Percentiles rank a stretch among this genome's conserved stretches.
phyloP scores from a whole-genome alignment of 2,329 filamentous ascomycete genomes.

The Phyllosticta citribraziliensis region DNA sequence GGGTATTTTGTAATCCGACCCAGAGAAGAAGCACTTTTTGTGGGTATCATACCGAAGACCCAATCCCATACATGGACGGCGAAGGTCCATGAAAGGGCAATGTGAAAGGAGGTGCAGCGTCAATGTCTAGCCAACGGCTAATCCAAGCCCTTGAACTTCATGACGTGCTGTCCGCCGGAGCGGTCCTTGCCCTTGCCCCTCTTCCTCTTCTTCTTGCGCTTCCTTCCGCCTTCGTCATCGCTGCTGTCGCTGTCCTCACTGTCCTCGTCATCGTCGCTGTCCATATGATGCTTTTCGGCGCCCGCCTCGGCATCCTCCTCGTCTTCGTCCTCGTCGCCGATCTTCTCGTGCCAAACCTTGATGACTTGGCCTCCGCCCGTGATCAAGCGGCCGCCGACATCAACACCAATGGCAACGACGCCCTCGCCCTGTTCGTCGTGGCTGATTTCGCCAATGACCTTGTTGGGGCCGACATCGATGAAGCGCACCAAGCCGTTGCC shows the following conservation, averaged over 20 bases:
- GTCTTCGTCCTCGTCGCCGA: constrained; percentile 38
- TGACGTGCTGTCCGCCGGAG: constrained; percentile 16
- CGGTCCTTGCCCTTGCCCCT: constrained; percentile 26
- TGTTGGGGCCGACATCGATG: constrained; percentile 63
- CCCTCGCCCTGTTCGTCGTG: constrained; percentile 72
- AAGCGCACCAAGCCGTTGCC: constrained; percentile 73
- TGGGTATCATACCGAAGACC: background rate
- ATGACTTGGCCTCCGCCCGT: constrained; percentile 77
- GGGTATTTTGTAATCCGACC: background rate
- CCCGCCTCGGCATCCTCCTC: constrained; percentile 37
- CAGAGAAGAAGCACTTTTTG: background rate
- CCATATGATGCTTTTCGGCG: constrained; percentile 19
- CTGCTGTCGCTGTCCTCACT: constrained; percentile 24
- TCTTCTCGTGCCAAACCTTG: constrained; percentile 79
- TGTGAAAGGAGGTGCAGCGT: background rate
- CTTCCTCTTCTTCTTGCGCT: constrained; percentile 37
- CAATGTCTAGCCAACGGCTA: background rate
- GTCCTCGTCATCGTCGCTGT: constrained; percentile 32
- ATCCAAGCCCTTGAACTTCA: constrained; percentile 27
- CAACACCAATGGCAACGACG: constrained; percentile 73
- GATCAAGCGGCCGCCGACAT: constrained; percentile 77
- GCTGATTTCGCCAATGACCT: constrained; percentile 56
- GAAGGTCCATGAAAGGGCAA: background rate
- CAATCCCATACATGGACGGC: background rate
- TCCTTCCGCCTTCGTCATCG: constrained; percentile 35